Conservation (phyloP, 441 rosid species). For the Omphalea diandra region DNA sequence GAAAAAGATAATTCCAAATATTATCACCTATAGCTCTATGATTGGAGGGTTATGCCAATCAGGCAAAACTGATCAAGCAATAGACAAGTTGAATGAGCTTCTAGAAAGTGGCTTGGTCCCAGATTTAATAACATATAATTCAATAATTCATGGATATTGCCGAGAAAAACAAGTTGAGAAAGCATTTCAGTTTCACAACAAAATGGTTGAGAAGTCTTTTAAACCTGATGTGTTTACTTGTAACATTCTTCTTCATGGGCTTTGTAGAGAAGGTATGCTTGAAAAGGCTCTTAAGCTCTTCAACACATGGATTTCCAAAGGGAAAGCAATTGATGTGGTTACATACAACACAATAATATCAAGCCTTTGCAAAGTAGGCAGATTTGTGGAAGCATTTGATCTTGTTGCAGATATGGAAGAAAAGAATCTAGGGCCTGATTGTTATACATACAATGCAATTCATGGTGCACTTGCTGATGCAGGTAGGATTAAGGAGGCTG, state of each 20-base stretch:
- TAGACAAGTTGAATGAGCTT: slow-evolving; percentile 70
- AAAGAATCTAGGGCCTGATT: slow-evolving; percentile 59
- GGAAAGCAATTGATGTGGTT: slow-evolving; percentile 55
- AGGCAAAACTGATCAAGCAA: slow-evolving; percentile 66
- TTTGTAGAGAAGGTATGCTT: slow-evolving; percentile 68
- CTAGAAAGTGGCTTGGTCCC: slow-evolving; percentile 58
- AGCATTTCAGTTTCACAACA: slow-evolving; percentile 76
- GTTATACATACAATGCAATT: slow-evolving; percentile 60
- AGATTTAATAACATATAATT: slow-evolving; percentile 62
- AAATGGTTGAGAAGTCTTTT: slow-evolving; percentile 65
- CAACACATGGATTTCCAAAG: slow-evolving; percentile 54
- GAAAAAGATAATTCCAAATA: slow-evolving; percentile 60
- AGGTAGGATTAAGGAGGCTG: slow-evolving; percentile 58
- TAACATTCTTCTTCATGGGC: slow-evolving; percentile 78
- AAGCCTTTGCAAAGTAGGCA: slow-evolving; percentile 58
- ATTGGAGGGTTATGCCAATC: slow-evolving; percentile 69
- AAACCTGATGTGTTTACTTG: slow-evolving; percentile 62
- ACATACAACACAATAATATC: slow-evolving; percentile 83
- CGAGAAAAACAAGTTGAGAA: slow-evolving; percentile 65
- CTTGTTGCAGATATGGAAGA: slow-evolving; percentile 67
- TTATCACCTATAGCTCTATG: slow-evolving; percentile 61
- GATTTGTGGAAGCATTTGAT: slow-evolving; percentile 70
- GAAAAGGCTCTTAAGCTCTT: slow-evolving; percentile 85
- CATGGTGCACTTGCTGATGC: slow-evolving; percentile 49
- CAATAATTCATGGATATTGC: slow-evolving; percentile 73